Evolutionary conservation across 2,329 filamentous ascomycete species (phyloP), one percentile per base, ranked within the genome.

Genomic region (Colletotrichum tabaci): DNA sequence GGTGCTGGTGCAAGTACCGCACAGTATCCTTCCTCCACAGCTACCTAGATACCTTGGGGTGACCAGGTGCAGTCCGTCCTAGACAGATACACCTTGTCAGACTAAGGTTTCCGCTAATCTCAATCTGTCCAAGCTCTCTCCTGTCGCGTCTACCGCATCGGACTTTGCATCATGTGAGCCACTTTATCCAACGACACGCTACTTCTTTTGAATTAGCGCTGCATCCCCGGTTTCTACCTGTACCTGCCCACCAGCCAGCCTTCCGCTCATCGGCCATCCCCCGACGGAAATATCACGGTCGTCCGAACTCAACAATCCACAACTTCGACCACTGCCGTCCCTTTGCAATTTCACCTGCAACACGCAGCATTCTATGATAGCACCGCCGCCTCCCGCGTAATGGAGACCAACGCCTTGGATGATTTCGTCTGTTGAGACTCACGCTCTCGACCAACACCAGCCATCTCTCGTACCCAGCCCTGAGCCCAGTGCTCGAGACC

Each of bases 151-250:
- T 61, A 55, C 53, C 16, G 40, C 12, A 47, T 60, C 50, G 47
- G 10, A 23, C 9, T 61, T 71, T 18, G 50, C 67, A 61, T 66
- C 67, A 66, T 55, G n/a, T 40, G 40, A 52, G 46, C 61, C 56
- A 61, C 67, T 71, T 55, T 57, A 23, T 49, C 52, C 42, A 42
- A 44, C 40, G 15, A 35, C 38, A 42, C 16, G 15, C 47, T 16
- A 16, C 18, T 35, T 47, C 40, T 67, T 49, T 52, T 7, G n/a
- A 47, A 16, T 9, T 42, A 53, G 57, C 30, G 21, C 42, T 57
- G 40, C 5, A 8, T 16, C n/a, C 21, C 16, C 9, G 18, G 21
- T 15, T 2, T 2, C 8, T 23, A 23, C 21, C 21, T 23, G 21
- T 23, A 30, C 30, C 30, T 0, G 21, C 56, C 10, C 4, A 47